Evolutionary conservation across 2,329 filamentous ascomycete genomes (phyloP), one percentile per base, ranked within the genome.

Genomic region (Mycosphaerelloides madeirae): DNA sequence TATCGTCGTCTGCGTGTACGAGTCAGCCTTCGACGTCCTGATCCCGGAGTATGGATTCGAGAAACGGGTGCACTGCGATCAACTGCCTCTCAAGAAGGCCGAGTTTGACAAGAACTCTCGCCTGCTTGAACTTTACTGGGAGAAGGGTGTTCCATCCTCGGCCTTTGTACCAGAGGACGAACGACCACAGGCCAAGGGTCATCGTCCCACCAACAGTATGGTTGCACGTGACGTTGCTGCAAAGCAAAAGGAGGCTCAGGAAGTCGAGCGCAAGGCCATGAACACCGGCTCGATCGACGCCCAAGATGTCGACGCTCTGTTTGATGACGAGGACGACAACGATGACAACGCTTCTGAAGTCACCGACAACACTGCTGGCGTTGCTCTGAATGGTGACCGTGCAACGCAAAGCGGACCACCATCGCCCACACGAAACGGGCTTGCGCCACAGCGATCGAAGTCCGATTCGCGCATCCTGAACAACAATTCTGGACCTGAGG

Each of bases 31-130:
- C 65, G 93, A 98, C 66, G 88, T 98, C 33, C 78, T 98, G 53
- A 97, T 98, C 65, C 93, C 93, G 5, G 90, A 98, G 65, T 98
- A 89, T 75, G 93, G 93, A 55, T 97, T 98, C 57, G 93, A 98
- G 76, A 98, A 98, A 81, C 87, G 93, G 54, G 93, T 98, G 41
- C 93, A 98, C 71, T 98, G 93, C 65, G 93, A 98, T 64, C 93
- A 98, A 74, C 77, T 98, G 64, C 93, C 93, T 22, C 74, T 98
- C 57, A 91, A 97, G 79, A 98, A 98, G 77, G 93, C 93, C n/a
- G 93, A 98, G 65, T 98, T 93, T 71, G 83, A 94, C 68, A 97
- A 97, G 77, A 89, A 95, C 65, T 87, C 90, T 72, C 83, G 93
- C 44, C 81, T 97, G 22, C 77, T 98, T 36, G 93, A 98, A 70